A percentile compares a stretch with the other conserved stretches of the same genome.
These are phyloP conservation scores for Phoma sp. DNA, from an alignment of 2,329 filamentous ascomycete species.

Conservation along the genomic window DNA sequence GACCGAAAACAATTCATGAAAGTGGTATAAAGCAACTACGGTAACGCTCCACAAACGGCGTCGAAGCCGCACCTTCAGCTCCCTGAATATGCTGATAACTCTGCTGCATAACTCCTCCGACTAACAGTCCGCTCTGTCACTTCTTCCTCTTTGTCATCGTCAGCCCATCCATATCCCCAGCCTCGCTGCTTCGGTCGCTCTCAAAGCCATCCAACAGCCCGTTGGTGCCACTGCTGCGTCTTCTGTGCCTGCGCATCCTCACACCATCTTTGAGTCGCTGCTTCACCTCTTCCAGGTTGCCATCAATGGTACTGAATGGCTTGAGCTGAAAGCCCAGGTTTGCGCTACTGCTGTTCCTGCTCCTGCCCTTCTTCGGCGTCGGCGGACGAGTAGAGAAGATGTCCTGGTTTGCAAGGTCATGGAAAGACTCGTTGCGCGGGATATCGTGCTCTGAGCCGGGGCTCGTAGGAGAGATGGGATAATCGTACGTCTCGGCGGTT, in stretches of 20 bases:
- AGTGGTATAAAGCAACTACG: too few relatives aligned
- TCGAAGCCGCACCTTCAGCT: neutral
- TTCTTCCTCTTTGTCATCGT: constrained; percentile 29
- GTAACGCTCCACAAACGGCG: neutral
- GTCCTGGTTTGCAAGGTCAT: constrained; percentile 83
- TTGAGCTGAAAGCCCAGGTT: constrained; percentile 70
- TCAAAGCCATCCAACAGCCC: constrained; percentile 28
- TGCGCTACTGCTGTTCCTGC: constrained; percentile 62
- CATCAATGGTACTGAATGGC: constrained; percentile 70
- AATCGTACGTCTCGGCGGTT: constrained; percentile 35
- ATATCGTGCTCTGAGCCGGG: constrained; percentile 28
- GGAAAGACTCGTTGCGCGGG: constrained; percentile 91
- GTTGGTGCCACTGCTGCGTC: constrained; percentile 48
- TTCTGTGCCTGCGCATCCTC: constrained; percentile 72
- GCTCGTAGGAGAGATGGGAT: constrained; percentile 32
- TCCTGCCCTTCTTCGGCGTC: constrained; percentile 76
- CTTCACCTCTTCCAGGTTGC: constrained; percentile 80
- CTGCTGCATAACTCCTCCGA: too few relatives aligned
- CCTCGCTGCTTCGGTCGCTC: constrained; percentile 16
- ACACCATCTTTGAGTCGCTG: constrained; percentile 85
- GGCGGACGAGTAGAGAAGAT: constrained; percentile 89
- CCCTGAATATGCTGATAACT: neutral
- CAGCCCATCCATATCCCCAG: constrained; percentile 30
- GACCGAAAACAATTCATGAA: too few relatives aligned
- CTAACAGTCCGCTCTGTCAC: too few relatives aligned